A percentile compares a stretch with the other conserved stretches of the same genome.
Conservation (phyloP, 257 asterid species). For the Striga asiatica region DNA sequence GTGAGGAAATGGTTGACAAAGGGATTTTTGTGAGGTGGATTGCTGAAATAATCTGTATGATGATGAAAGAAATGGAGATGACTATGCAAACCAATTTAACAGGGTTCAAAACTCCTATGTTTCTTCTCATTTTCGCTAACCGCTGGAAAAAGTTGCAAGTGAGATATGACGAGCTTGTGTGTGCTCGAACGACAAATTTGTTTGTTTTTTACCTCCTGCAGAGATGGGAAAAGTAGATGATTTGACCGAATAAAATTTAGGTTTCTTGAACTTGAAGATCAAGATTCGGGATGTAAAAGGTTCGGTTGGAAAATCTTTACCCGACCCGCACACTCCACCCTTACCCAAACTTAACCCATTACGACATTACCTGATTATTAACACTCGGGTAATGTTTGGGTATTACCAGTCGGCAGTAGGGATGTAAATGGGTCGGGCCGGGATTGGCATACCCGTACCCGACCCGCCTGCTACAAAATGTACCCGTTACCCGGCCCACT, state of each 20-base stretch:
- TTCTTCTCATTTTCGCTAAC: background rate
- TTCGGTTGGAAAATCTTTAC: too few species aligned
- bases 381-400: too few species aligned
- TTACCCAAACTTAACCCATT: too few species aligned
- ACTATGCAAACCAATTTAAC: slow-evolving; percentile 30
- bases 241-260: background rate
- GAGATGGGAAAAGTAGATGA: background rate
- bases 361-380: too few species aligned
- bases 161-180: background rate
- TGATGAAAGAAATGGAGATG: slow-evolving; percentile 25
- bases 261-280: too few species aligned
- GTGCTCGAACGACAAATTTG: background rate
- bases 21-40: slow-evolving; percentile 27
- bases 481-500: too few species aligned
- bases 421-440: too few species aligned
- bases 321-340: too few species aligned
- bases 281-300: too few species aligned
- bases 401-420: too few species aligned
- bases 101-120: background rate
- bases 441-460: too few species aligned
- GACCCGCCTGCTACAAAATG: too few species aligned
- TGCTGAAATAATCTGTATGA: slow-evolving; percentile 34
- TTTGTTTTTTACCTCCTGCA: background rate
- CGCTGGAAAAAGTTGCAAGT: background rate
- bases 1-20: slow-evolving; percentile 1